A percentile compares a stretch with the other conserved stretches of the same genome.
Evolutionary conservation across 164 flowering plant species (phyloP).

Genomic region (Nymphaea colorata): DNA sequence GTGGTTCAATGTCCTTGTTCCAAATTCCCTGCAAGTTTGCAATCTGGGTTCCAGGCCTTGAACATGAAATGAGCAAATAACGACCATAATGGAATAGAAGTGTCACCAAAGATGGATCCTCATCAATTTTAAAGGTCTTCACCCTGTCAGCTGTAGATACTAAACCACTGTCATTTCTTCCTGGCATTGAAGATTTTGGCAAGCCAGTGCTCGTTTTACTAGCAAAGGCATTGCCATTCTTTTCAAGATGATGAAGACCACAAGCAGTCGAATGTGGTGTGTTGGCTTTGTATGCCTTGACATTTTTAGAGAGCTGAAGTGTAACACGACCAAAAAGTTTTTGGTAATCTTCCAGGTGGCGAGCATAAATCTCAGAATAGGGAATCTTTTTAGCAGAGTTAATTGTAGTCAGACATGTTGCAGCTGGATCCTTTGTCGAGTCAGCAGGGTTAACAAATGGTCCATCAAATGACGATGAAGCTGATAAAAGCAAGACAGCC

Average conservation of each 20-base stretch:
- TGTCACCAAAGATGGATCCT: constrained; percentile 88
- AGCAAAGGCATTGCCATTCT: not conserved
- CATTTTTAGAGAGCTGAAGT: constrained; percentile 53
- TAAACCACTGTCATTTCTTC: constrained; percentile 6
- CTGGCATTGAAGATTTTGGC: not conserved
- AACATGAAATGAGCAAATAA: constrained; percentile 81
- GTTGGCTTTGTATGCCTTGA: constrained; percentile 10
- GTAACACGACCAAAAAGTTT: constrained; percentile 80
- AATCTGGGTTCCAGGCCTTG: constrained; percentile 85
- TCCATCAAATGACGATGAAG: constrained; percentile 79
- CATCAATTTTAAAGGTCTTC: constrained; percentile 66
- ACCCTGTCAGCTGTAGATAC: constrained; percentile 65
- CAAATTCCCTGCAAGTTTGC: constrained; percentile 94
- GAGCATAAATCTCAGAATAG: constrained; percentile 61
- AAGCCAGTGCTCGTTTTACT: not conserved
- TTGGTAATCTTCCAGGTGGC: constrained; percentile 80
- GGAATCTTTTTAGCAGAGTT: constrained; percentile 27
- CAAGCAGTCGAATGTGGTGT: not conserved
- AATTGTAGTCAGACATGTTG: constrained; percentile 25
- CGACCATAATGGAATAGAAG: constrained; percentile 91
- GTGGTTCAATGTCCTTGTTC: constrained; percentile 70
- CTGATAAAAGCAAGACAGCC: constrained; percentile 58
- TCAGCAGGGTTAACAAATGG: constrained; percentile 63
- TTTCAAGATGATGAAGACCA: not conserved
- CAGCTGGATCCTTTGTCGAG: constrained; percentile 59